Percentiles rank a stretch among this genome's conserved stretches.
phyloP scores from a whole-genome alignment of 768 basidiomycete genomes.

The Guyanaporus albipodus region DNA sequence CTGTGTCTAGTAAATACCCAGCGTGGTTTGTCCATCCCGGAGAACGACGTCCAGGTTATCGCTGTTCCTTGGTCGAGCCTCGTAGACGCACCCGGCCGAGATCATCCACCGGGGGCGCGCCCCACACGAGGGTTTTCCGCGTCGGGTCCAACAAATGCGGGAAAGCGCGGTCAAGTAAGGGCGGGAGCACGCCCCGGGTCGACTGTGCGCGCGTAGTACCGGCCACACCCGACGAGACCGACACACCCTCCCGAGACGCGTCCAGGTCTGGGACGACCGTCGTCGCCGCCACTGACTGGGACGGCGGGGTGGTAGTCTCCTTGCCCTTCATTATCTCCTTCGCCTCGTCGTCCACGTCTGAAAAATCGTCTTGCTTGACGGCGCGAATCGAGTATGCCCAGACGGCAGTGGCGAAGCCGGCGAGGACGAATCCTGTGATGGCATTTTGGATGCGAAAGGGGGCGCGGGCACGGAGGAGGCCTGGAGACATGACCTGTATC shows the following conservation, averaged over 20 bases:
- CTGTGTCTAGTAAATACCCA: background rate
- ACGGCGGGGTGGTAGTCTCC: too few species aligned
- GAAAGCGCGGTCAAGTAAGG: slow-evolving; percentile 40
- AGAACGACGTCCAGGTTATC: background rate
- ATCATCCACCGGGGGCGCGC: slow-evolving; percentile 65
- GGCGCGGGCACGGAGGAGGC: slow-evolving; percentile 80
- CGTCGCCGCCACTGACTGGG: background rate
- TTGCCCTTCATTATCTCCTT: slow-evolving; percentile 43
- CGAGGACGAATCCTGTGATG: slow-evolving; percentile 67
- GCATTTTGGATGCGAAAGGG: slow-evolving; percentile 81
- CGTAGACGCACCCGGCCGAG: slow-evolving; percentile 41
- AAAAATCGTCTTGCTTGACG: slow-evolving; percentile 91
- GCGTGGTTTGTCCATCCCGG: too few species aligned
- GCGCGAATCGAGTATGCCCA: slow-evolving; percentile 93
- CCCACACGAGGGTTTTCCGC: slow-evolving; percentile 64
- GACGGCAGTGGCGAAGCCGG: slow-evolving; percentile 72
- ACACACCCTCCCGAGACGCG: too few species aligned
- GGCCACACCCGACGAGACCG: background rate
- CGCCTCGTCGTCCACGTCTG: slow-evolving; percentile 80
- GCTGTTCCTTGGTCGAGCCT: background rate
- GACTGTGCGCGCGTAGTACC: slow-evolving; percentile 17
- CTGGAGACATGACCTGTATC: slow-evolving; percentile 70
- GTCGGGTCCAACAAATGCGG: slow-evolving; percentile 57
- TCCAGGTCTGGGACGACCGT: background rate
- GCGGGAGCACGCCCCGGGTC: slow-evolving; percentile 44